Evolutionary conservation across 768 basidiomycete genomes (phyloP).

Genomic region (Tylopilus sp.): DNA sequence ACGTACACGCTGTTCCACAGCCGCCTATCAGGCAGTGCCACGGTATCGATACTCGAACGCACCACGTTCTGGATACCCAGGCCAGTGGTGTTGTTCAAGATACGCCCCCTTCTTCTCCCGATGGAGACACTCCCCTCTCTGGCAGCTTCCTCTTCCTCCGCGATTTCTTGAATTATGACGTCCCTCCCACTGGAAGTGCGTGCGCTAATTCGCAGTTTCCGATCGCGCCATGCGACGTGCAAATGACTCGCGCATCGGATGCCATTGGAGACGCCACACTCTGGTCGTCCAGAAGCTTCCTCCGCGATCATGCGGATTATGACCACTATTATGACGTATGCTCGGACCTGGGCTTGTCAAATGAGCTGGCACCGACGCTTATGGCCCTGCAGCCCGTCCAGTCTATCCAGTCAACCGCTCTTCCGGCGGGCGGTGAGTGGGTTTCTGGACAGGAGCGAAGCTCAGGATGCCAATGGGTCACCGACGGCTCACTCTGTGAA

Average conservation of each 20-base stretch:
- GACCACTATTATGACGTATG: background rate
- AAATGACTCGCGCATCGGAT: no score
- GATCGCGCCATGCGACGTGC: no score
- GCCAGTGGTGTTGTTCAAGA: background rate
- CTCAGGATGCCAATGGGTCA: slow-evolving; percentile 15
- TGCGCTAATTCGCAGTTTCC: background rate
- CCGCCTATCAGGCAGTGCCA: background rate
- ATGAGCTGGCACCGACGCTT: background rate
- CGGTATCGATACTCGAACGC: background rate
- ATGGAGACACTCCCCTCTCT: background rate
- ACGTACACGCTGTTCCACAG: background rate
- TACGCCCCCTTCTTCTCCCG: background rate
- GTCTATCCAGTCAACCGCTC: background rate
- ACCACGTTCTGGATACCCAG: background rate
- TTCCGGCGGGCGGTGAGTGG: background rate
- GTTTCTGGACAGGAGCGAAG: background rate
- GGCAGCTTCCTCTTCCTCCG: background rate
- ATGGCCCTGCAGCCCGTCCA: background rate
- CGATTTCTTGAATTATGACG: background rate
- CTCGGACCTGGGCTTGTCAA: background rate
- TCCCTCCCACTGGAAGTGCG: no score
- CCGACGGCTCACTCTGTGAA: slow-evolving; percentile 5
- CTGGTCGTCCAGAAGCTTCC: slow-evolving; percentile 21
- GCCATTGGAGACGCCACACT: slow-evolving; percentile 25
- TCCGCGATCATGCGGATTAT: background rate